Evolutionary conservation across 2,329 filamentous ascomycete genomes (phyloP).

Genomic region (Talaromyces amestolkiae): DNA sequence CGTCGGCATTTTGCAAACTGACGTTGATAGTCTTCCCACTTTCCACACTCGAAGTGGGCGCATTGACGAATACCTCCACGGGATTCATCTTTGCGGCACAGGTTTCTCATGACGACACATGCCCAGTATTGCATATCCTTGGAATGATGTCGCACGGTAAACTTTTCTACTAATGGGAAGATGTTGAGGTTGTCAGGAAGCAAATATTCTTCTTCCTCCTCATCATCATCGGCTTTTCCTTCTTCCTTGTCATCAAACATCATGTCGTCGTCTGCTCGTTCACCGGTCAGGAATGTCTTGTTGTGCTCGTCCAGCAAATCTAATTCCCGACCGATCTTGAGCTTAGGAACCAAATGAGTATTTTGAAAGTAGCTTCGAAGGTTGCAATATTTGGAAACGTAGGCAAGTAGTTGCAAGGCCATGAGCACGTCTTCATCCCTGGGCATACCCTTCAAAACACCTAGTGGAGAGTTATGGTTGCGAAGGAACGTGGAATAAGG

Average conservation of each 20-base stretch:
- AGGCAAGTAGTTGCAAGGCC: conserved; percentile 93
- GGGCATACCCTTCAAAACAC: conserved; percentile 85
- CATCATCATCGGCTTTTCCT: conserved; percentile 48
- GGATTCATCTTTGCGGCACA: conserved; percentile 96
- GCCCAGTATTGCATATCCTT: conserved; percentile 99
- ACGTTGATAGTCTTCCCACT: conserved; percentile 94
- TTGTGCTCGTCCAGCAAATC: conserved; percentile 70
- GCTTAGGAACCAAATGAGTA: conserved; percentile 86
- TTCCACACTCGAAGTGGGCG: conserved; percentile 96
- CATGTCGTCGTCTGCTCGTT: conserved; percentile 21
- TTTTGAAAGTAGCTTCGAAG: conserved; percentile 92
- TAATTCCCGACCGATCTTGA: conserved; percentile 86
- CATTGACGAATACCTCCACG: conserved; percentile 93
- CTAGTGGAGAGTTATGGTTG: conserved; percentile 69
- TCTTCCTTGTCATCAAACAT: background rate
- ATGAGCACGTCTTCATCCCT: conserved; percentile 96
- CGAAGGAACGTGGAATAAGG: conserved; percentile 77
- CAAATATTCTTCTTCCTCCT: conserved; percentile 81
- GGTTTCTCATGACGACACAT: conserved; percentile 96
- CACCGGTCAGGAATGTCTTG: conserved; percentile 31
- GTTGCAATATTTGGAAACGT: conserved; percentile 98
- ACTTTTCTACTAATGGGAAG: conserved; percentile 96
- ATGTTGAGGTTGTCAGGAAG: conserved; percentile 96
- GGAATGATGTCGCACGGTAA: conserved; percentile 90
- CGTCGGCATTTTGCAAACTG: conserved; percentile 98